These are phyloP conservation scores for Acanthamoeba culbertsoni DNA, from an alignment of 208 protist genomes.

Conservation along the genomic window DNA sequence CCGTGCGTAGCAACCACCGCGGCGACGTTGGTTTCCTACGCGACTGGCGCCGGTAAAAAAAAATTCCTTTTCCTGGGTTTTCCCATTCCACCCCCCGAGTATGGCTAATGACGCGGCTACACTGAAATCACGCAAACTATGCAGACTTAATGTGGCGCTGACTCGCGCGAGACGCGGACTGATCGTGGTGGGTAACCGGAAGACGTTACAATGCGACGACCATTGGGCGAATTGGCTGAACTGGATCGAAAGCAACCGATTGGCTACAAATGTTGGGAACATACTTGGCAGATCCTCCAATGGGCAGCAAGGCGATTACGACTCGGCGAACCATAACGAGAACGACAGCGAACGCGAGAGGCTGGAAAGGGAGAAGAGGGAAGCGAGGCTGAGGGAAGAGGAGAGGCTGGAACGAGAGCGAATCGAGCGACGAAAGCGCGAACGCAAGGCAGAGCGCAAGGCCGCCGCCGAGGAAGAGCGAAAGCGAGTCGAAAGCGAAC, in stretches of 20 bases:
- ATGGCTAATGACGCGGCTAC: neutral
- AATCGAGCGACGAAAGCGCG: neutral
- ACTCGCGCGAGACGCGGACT: neutral
- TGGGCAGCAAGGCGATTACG: too few relatives aligned
- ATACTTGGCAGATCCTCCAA: neutral
- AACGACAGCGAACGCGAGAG: neutral
- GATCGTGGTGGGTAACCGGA: neutral
- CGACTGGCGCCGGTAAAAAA: constrained; percentile 58
- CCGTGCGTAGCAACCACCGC: constrained; percentile 64
- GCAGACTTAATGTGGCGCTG: neutral
- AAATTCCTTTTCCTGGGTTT: neutral
- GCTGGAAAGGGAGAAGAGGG: neutral
- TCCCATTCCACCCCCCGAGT: neutral
- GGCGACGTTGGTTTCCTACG: constrained; percentile 73
- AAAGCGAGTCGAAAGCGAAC: neutral
- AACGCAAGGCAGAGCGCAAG: neutral
- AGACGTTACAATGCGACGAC: neutral
- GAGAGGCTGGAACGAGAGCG: neutral
- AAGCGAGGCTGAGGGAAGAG: neutral
- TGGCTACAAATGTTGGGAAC: neutral
- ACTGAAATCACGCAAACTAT: neutral
- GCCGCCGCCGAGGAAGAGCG: neutral
- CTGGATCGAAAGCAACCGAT: neutral
- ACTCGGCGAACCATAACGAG: neutral
- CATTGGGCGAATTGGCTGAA: neutral